Evolutionary conservation across 441 rosid species (phyloP).

Genomic region (Populus trichocarpa): DNA sequence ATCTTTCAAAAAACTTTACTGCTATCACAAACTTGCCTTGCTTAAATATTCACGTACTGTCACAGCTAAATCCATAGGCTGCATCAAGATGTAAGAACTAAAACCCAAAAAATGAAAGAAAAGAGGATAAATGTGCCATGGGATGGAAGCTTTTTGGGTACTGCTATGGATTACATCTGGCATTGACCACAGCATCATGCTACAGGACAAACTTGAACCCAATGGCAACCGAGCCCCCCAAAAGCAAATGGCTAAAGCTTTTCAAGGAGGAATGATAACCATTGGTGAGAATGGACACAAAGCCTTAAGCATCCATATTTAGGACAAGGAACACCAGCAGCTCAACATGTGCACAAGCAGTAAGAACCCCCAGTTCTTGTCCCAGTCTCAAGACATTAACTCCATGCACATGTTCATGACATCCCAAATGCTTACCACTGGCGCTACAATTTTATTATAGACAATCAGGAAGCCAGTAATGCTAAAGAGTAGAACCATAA

Average conservation of each 20-base stretch:
- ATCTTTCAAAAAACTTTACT: not conserved
- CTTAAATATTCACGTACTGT: not conserved
- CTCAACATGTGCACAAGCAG: not conserved
- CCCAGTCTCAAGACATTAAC: not conserved
- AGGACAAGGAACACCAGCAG: not conserved
- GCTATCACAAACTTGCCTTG: not conserved
- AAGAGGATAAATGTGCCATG: not conserved
- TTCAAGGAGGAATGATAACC: not conserved
- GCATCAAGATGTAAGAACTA: not conserved
- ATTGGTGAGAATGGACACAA: not conserved
- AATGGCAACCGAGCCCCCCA: not conserved
- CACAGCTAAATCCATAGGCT: not conserved
- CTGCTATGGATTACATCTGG: not conserved
- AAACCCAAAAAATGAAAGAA: not conserved
- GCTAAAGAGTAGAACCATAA: not conserved
- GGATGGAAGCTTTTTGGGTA: not conserved
- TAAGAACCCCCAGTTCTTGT: not conserved
- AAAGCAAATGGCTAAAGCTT: not conserved
- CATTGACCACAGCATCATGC: not conserved
- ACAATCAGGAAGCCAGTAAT: not conserved
- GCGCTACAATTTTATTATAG: not conserved
- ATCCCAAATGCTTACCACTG: not conserved
- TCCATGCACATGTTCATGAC: not conserved
- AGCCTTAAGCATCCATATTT: not conserved
- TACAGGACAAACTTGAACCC: not conserved